Evolutionary conservation across 2,329 filamentous ascomycete genomes (phyloP).

Genomic region (Aureobasidium sp.): DNA sequence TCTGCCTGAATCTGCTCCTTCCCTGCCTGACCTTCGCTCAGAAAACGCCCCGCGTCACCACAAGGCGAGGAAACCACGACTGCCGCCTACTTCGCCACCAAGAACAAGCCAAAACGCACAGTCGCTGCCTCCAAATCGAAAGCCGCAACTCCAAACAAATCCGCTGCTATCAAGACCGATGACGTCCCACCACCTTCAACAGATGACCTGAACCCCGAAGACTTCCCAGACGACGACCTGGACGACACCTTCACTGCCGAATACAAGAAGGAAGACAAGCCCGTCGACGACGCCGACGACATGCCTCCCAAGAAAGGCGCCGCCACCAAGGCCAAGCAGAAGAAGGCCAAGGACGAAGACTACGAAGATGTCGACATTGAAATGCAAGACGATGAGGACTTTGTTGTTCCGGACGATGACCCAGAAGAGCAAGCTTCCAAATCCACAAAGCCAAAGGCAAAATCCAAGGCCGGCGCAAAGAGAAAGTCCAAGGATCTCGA

Average conservation of each 20-base stretch:
- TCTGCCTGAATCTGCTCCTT: slow-evolving; percentile 27
- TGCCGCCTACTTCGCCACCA: slow-evolving; percentile 56
- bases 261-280: slow-evolving; percentile 57
- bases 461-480: slow-evolving; percentile 38
- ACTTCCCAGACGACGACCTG: slow-evolving; percentile 33
- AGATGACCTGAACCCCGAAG: slow-evolving; percentile 27
- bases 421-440: slow-evolving; percentile 35
- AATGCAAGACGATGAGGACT: slow-evolving; percentile 45
- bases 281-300: slow-evolving; percentile 27
- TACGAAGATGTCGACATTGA: slow-evolving; percentile 50
- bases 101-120: slow-evolving; percentile 46
- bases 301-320: slow-evolving; percentile 32
- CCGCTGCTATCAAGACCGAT: slow-evolving; percentile 27
- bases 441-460: slow-evolving; percentile 32
- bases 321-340: slow-evolving; percentile 3
- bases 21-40: slow-evolving; percentile 21
- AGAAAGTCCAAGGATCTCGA: slow-evolving; percentile 54
- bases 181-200: slow-evolving; percentile 28
- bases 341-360: slow-evolving; percentile 57
- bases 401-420: slow-evolving; percentile 36
- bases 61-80: slow-evolving; percentile 53
- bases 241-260: slow-evolving; percentile 63
- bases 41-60: slow-evolving; percentile 44
- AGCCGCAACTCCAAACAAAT: slow-evolving; percentile 18
- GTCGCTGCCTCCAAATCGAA: slow-evolving; percentile 28